A percentile compares a stretch with the other conserved stretches of the same genome.
These are phyloP conservation scores for Lagerstroemia speciosa DNA, from an alignment of 345 rosid species.

Conservation along the genomic window DNA sequence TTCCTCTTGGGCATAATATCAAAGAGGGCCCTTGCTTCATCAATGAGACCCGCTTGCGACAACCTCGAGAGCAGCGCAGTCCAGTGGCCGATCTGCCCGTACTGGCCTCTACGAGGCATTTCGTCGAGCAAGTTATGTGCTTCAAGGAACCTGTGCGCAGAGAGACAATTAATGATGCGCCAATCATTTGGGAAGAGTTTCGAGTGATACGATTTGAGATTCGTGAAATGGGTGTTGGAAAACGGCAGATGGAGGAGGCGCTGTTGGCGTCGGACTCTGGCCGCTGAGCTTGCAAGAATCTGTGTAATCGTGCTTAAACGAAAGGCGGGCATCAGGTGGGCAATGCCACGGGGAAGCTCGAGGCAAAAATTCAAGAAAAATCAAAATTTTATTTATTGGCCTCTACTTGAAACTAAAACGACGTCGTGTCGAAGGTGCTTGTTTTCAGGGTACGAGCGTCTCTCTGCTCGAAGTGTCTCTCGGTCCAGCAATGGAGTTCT, in stretches of 20 bases:
- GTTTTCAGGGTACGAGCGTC: neutral
- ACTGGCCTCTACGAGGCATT: slow-evolving; percentile 30
- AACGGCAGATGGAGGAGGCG: no score
- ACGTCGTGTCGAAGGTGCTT: neutral
- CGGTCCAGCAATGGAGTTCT: slow-evolving; percentile 54
- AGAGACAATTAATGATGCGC: slow-evolving; percentile 25
- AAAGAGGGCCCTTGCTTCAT: slow-evolving; percentile 43
- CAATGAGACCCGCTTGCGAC: slow-evolving; percentile 34
- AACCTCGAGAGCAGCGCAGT: slow-evolving; percentile 49
- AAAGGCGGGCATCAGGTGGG: slow-evolving; percentile 19
- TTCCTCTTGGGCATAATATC: slow-evolving; percentile 44
- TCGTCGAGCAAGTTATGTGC: slow-evolving; percentile 50
- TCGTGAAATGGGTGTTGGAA: no score
- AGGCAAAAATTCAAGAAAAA: neutral
- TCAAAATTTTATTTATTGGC: neutral
- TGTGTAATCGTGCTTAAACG: slow-evolving; percentile 3
- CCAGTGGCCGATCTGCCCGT: slow-evolving; percentile 30
- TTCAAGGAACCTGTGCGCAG: slow-evolving; percentile 21
- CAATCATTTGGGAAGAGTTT: slow-evolving; percentile 26
- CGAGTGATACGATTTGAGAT: no score
- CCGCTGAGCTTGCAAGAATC: neutral
- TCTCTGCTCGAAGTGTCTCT: neutral
- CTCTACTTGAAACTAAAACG: neutral
- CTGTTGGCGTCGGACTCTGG: neutral
- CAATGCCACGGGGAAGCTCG: neutral